Base-by-base conservation (phyloP, 1,284 basidiomycete genomes). In the Tilletiopsis washingtonensis region DNA sequence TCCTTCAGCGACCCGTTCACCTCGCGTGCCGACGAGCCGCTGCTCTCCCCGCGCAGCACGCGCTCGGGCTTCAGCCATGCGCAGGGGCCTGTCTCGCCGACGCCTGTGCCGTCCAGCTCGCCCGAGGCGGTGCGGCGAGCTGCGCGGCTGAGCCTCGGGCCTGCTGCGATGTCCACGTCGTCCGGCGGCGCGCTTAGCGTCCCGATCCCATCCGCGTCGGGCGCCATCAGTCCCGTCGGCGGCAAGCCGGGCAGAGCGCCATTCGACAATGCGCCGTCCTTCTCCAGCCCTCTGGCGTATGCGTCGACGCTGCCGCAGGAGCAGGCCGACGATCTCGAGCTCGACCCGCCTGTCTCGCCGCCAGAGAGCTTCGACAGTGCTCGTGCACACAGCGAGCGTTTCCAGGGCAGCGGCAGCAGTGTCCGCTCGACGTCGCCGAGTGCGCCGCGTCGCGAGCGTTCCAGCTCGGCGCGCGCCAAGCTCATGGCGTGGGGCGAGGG, bases 221-320 rank as follows among this genome's bases (percentile, higher is more conserved):
- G 14, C 12, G 23, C 32, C 5, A 49, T 26, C 38, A 36, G 40
- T 24, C 37, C 51, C n/a, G 51, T 43, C 4, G n/a, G 40, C 24
- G 43, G 46, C 25, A 39, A 40, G 9, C 20, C 40, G 23, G 17
- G 43, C 26, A 44, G 34, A 34, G 29, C 29, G 32, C 43, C 47
- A 2, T 57, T 51, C 37, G 52, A 54, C 54, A 65, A 45, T 17
- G 53, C 61, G 14, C 69, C 69, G 2, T 69, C 67, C 41, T 70
- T 69, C 24, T 69, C 67, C 15, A 71, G 69, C 32, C 69, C 69
- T 24, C 61, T 71, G 36, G 69, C 69, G 6, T 59, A 67, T 39
- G 61, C 65, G 11, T 61, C 63, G 12, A 61, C 57, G 36, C 47
- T 71, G 12, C 61, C 67, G 5, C 52, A 56, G n/a, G 69, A 70